These are phyloP conservation scores for Cicer yamashitae DNA, from an alignment of 306 rosid genomes.

Conservation along the genomic window DNA sequence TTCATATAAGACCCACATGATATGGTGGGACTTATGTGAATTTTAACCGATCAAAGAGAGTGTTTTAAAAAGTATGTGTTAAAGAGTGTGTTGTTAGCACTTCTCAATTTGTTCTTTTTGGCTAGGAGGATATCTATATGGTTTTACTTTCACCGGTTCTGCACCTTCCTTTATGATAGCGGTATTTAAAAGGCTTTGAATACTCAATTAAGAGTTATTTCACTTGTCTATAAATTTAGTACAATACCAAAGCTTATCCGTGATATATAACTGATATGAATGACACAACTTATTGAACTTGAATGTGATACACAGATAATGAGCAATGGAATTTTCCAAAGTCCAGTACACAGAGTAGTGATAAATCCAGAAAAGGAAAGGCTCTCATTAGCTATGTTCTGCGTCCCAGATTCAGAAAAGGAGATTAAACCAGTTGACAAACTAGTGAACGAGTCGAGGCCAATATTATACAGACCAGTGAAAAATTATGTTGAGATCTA, in stretches of 20 bases:
- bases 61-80: too few relatives aligned
- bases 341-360: conserved; percentile 74
- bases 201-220: too few relatives aligned
- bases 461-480: conserved; percentile 54
- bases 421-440: conserved; percentile 63
- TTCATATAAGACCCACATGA: too few relatives aligned
- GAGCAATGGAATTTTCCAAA: conserved; percentile 71
- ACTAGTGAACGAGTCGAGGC: conserved; percentile 59
- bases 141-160: too few relatives aligned
- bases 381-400: conserved; percentile 63
- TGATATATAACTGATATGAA: background rate
- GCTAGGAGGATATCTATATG: background rate
- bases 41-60: too few relatives aligned
- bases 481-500: conserved; percentile 52
- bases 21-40: too few relatives aligned
- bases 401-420: conserved; percentile 50
- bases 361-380: conserved; percentile 62
- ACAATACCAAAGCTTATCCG: background rate
- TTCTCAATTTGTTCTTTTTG: background rate
- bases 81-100: too few relatives aligned
- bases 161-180: too few relatives aligned
- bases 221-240: background rate
- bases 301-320: conserved; percentile 48
- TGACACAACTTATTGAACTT: background rate
- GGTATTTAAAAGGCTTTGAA: too few relatives aligned